Base-by-base conservation (phyloP, 2,329 filamentous ascomycete species). In the Phyllosticta capitalensis region DNA sequence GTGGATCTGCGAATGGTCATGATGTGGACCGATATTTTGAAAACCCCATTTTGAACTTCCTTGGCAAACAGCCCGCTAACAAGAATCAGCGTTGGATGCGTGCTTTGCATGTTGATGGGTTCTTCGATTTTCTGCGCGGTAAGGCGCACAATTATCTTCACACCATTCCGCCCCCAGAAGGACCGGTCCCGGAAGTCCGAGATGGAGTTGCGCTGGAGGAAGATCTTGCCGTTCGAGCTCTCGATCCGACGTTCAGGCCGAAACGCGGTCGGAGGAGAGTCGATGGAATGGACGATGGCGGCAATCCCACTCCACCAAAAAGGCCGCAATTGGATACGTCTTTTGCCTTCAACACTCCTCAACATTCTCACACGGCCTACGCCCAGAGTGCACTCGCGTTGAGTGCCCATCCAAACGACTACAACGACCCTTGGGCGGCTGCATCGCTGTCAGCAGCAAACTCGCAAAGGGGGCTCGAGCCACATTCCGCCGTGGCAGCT, bases 71-170 rank as follows among this genome's bases (percentile, higher is more conserved):
- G n/a, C n/a, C n/a, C n/a, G 5, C 54, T 56, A 38, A 52, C 54
- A 12, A 14, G 1, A 21, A 7, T 48, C 67, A 89, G 89, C 86
- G 92, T 69, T 96, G 92, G 92, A 94, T 96, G 89, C 90, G 90
- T 70, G 92, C 91, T 5, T 92, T 95, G 88, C 92, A 96, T 71
- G 85, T 96, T 56, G 90, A 95, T 77, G 89, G 90, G 10, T 96
- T 96, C 71, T 96, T 96, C 68, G 90, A 95, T 70, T 96, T 90
- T 70, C 83, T 95, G 20, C 80, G 92, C 63, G 84, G 85, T 54
- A 90, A 90, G 64, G 77, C 82, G 24, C 90, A 95, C 71, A 75
- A 83, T 0, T 96, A 96, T 72, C 95, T 87, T 77, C 85, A 82
- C 17, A 83, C 90, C 38, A 81, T 95, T 22, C 91, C 91, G 0